Conservation (phyloP, 1,139 yeast species). For the Suhomyces bokatorum region DNA sequence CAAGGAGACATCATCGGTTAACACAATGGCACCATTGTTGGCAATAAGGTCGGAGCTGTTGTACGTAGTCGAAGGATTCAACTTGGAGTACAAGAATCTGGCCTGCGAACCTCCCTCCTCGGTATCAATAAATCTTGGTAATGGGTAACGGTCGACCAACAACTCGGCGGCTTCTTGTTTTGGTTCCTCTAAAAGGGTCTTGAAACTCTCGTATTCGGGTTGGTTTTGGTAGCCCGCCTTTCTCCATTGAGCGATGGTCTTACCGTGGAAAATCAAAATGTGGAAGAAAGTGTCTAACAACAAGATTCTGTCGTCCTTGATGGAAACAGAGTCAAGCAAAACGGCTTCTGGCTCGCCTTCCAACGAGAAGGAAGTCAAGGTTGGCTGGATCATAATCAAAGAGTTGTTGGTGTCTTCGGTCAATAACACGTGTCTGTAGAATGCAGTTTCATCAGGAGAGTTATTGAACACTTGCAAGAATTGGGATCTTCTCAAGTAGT, state of each 20-base stretch:
- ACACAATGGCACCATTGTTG: constrained; percentile 71
- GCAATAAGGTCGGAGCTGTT: constrained; percentile 55
- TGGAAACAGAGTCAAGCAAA: constrained; percentile 89
- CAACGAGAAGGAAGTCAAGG: constrained; percentile 83
- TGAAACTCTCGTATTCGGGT: constrained; percentile 86
- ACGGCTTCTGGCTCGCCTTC: constrained; percentile 86
- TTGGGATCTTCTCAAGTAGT: constrained; percentile 94
- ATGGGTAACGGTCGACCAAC: constrained; percentile 90
- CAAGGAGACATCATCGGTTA: constrained; percentile 91
- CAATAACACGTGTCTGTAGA: constrained; percentile 88
- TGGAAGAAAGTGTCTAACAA: constrained; percentile 95
- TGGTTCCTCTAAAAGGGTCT: constrained; percentile 83
- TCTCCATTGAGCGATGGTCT: constrained; percentile 94
- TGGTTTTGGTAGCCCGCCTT: constrained; percentile 92
- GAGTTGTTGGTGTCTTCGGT: constrained; percentile 92
- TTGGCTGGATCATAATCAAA: constrained; percentile 96
- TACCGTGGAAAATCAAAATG: constrained; percentile 92
- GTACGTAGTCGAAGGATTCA: constrained; percentile 89
- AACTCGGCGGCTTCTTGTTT: constrained; percentile 90
- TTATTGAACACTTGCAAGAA: constrained; percentile 95
- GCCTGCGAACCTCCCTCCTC: constrained; percentile 99
- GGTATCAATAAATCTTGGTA: constrained; percentile 94
- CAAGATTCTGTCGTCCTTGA: constrained; percentile 84
- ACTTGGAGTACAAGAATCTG: constrained; percentile 88
- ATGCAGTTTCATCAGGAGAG: constrained; percentile 98